These are phyloP conservation scores for Fraxinus pennsylvanica DNA, from an alignment of 257 asterid species.

Conservation along the genomic window DNA sequence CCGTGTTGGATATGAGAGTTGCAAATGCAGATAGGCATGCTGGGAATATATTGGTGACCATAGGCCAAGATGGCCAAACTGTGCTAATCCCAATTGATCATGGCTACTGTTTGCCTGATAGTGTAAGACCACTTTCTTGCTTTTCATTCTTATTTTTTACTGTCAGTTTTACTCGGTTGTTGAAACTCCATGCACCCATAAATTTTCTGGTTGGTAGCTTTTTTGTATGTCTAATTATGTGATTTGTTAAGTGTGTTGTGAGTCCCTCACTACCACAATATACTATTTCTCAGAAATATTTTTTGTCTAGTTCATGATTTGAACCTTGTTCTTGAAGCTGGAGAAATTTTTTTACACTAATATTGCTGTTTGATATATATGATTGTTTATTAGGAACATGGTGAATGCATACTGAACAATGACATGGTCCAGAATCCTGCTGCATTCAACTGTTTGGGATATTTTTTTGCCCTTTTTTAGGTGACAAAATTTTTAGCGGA, in stretches of 20 bases:
- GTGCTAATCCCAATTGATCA: conserved; percentile 40
- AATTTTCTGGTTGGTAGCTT: neutral
- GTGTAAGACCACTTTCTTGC: conserved; percentile 27
- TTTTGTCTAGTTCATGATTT: neutral
- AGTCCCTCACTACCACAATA: neutral
- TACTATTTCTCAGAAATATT: too few relatives aligned
- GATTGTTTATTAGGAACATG: neutral
- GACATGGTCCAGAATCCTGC: neutral
- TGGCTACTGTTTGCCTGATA: conserved; percentile 39
- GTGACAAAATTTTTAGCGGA: neutral
- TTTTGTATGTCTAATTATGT: neutral
- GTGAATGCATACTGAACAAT: neutral
- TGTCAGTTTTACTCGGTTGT: neutral
- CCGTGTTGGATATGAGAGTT: conserved; percentile 42
- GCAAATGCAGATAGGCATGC: conserved; percentile 58
- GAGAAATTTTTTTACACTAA: neutral
- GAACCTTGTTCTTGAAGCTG: neutral
- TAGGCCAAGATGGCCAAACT: conserved; percentile 35
- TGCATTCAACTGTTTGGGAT: neutral
- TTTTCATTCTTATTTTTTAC: neutral
- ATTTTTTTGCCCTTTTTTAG: neutral
- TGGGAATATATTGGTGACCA: conserved; percentile 41
- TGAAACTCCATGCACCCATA: neutral
- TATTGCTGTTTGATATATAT: too few relatives aligned
- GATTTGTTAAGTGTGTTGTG: neutral